These are phyloP conservation scores for Miscanthus lutarioriparius DNA, from an alignment of 176 grass and related monocot genomes.

Conservation along the genomic window DNA sequence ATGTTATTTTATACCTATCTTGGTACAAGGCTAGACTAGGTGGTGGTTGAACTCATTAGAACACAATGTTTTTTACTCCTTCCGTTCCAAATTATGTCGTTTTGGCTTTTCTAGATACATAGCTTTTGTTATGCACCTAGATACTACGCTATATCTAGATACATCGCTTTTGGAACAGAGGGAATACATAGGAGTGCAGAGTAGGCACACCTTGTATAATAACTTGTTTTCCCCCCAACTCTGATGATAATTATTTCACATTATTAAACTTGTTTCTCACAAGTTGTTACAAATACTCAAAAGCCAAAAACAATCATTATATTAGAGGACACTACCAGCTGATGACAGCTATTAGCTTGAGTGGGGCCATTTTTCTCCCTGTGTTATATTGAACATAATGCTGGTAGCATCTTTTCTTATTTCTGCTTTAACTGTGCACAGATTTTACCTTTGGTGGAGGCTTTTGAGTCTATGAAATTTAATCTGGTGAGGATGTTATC, in stretches of 20 bases:
- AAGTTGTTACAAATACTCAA: neutral
- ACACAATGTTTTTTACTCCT: neutral
- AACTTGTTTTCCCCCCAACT: neutral
- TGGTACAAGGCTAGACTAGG: neutral
- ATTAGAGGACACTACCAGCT: neutral
- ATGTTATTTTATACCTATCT: slow-evolving; percentile 13
- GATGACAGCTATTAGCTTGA: neutral
- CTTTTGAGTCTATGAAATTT: slow-evolving; percentile 78
- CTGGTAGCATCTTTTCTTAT: slow-evolving; percentile 32
- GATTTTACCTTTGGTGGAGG: slow-evolving; percentile 83
- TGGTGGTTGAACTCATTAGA: slow-evolving; percentile 4
- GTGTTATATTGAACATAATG: slow-evolving; percentile 18
- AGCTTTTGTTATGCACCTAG: neutral
- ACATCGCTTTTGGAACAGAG: neutral
- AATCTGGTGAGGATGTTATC: slow-evolving; percentile 62
- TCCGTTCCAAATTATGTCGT: neutral
- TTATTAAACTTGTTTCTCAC: slow-evolving; percentile 8
- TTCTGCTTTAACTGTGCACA: slow-evolving; percentile 37
- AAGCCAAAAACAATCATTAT: neutral
- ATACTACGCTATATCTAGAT: neutral
- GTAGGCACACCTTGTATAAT: neutral
- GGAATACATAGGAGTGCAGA: neutral
- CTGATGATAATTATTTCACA: slow-evolving; percentile 13
- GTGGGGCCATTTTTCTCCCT: neutral
- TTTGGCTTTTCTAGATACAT: neutral